Evolutionary conservation across 2,329 filamentous ascomycete genomes (phyloP).

Genomic region (Mollisia scopiformis): DNA sequence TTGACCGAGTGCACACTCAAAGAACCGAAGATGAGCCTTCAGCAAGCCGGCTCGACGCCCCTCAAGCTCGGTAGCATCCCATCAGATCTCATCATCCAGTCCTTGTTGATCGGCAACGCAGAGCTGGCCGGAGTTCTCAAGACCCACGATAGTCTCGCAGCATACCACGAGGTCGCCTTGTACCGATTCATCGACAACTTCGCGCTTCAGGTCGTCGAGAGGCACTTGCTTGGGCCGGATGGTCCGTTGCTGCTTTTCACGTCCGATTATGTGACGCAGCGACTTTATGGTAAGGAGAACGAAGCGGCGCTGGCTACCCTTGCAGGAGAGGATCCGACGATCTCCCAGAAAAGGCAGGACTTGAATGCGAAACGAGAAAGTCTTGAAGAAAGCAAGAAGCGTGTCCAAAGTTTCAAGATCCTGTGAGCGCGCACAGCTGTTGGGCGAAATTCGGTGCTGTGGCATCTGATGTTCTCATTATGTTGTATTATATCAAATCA

Average conservation of each 20-base stretch:
- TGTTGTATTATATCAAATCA: constrained; percentile 1
- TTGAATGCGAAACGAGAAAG: constrained; percentile 10
- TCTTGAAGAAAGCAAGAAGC: constrained; percentile 19
- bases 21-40: not conserved
- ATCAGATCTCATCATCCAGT: not conserved
- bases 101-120: not conserved
- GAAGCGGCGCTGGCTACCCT: constrained; percentile 6
- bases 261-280: constrained; percentile 4
- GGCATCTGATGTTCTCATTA: too few relatives aligned
- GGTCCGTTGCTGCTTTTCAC: constrained; percentile 9
- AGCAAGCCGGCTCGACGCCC: not conserved
- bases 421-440: not conserved
- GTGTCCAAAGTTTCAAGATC: constrained; percentile 18
- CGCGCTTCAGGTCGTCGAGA: constrained; percentile 13
- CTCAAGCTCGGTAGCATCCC: not conserved
- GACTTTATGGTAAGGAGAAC: constrained; percentile 18
- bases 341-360: constrained; percentile 2
- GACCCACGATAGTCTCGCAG: constrained; percentile 11
- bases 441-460: not conserved
- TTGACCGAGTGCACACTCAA: not conserved
- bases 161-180: constrained; percentile 10
- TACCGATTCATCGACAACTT: constrained; percentile 16
- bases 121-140: constrained; percentile 1
- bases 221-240: constrained; percentile 10
- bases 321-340: constrained; percentile 15